Conservation (phyloP, 371 early-diverging fungal genomes). For the Mortierella sp. region DNA sequence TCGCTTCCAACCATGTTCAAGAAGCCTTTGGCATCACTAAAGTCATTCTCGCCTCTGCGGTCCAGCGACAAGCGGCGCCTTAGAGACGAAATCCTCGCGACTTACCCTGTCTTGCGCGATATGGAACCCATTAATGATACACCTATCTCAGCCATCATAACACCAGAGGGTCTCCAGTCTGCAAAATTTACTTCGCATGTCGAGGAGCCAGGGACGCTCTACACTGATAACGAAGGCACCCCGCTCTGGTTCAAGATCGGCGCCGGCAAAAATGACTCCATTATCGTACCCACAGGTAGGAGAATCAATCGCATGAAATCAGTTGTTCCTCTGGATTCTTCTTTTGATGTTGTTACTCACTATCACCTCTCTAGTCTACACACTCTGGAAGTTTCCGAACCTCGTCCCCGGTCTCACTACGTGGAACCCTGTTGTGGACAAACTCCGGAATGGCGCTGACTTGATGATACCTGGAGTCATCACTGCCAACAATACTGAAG, state of each 20-base stretch:
- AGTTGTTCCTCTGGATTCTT: not conserved
- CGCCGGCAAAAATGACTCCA: conserved; percentile 33
- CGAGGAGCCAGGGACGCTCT: conserved; percentile 69
- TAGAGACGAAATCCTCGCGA: conserved; percentile 64
- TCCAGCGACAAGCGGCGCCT: conserved; percentile 69
- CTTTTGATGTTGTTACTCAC: not conserved
- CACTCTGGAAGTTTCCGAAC: conserved; percentile 69
- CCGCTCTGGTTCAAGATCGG: conserved; percentile 73
- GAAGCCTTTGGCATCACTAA: conserved; percentile 64
- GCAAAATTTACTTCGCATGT: conserved; percentile 72
- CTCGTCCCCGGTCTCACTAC: conserved; percentile 72
- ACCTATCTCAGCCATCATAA: conserved; percentile 49
- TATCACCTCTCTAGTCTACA: conserved; percentile 60
- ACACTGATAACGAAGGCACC: conserved; percentile 61
- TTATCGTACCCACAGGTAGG: conserved; percentile 44
- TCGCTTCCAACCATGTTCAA: conserved; percentile 62
- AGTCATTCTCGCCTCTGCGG: conserved; percentile 68
- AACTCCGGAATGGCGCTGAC: conserved; percentile 75
- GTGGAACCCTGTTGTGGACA: conserved; percentile 67
- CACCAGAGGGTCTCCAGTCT: conserved; percentile 66
- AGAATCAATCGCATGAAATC: not conserved
- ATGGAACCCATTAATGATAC: conserved; percentile 32
- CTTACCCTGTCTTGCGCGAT: conserved; percentile 58
- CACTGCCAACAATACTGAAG: conserved; percentile 54
- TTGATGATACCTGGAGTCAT: conserved; percentile 75